These are phyloP conservation scores for Byssoonygena ceratinophila DNA, from an alignment of 2,329 filamentous ascomycete species.

Conservation along the genomic window DNA sequence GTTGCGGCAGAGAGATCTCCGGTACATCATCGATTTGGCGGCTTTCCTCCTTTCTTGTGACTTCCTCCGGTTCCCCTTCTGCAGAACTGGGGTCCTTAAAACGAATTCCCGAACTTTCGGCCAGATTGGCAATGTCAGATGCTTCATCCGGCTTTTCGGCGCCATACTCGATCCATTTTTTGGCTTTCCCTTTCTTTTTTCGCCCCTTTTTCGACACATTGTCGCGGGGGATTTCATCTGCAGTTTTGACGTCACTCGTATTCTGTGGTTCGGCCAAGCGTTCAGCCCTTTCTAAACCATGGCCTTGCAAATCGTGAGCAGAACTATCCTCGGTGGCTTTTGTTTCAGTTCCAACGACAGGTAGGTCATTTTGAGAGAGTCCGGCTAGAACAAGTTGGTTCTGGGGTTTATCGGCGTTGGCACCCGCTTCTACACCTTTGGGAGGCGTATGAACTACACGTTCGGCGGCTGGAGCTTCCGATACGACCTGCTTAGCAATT, in stretches of 20 bases:
- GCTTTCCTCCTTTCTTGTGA: neutral
- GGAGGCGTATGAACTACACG: neutral
- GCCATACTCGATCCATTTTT: neutral
- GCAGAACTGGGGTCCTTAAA: neutral
- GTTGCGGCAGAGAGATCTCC: neutral
- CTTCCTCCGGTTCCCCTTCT: neutral
- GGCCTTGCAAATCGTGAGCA: neutral
- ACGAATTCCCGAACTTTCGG: no score
- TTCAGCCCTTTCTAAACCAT: neutral
- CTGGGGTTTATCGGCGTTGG: neutral
- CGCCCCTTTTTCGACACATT: neutral
- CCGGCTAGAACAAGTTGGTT: neutral
- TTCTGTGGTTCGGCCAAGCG: neutral
- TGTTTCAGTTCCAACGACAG: neutral
- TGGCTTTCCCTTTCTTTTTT: neutral
- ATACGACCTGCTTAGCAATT: neutral
- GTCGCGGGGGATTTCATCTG: neutral
- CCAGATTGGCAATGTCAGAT: neutral
- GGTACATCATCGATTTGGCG: neutral
- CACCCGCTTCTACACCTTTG: neutral
- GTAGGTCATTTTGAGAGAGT: neutral
- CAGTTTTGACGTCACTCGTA: no score
- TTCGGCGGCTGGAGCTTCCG: neutral
- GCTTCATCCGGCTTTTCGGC: no score
- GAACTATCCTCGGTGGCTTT: neutral